Evolutionary conservation across 2,329 filamentous ascomycete species (phyloP), one percentile per base, ranked within the genome.

Genomic region (Aspergillus quadricinctus): DNA sequence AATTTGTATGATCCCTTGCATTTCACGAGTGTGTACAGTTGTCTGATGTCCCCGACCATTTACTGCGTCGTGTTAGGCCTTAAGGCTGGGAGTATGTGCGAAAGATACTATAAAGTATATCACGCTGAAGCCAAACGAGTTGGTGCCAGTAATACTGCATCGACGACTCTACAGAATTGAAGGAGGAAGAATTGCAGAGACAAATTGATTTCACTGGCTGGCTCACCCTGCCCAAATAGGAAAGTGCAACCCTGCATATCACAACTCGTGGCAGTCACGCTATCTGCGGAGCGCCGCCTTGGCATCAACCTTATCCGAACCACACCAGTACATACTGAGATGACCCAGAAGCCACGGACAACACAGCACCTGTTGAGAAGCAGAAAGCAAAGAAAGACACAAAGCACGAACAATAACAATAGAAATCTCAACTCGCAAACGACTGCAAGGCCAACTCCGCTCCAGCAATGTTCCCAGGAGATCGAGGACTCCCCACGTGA

Each of bases 231-330:
- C 10, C 43, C 43, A 23, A 27, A 46, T 10, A 27, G 43, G 43
- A 43, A 45, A 23, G 41, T 23, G n/a, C n/a, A 21, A 10, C n/a
- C 31, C 31, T 35, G 11, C 31, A 35, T 35, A 6, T 14, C 31
- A 19, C 19, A 19, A 4, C 41, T 43, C 19, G 7, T 35, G 31
- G 31, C 31, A 7, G 31, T 17, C 21, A 52, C 45, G 10, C 37
- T 55, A 48, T 40, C 21, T 3, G 45, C 53, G 29, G 37, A 45
- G 31, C 10, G 7, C 37, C 21, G 19, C 37, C 52, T 54, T 57
- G 55, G 49, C 54, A 50, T n/a, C 52, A 57, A 54, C 49, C 41
- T 54, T 54, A 59, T 41, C 46, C 27, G 2, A 48, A 58, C 50
- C 3, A 29, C 43, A 48, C 17, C 29, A 10, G n/a, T 49, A 3